These are phyloP conservation scores for Rhododendron ferrugineum DNA, from an alignment of 148 eudicot species.

Conservation along the genomic window DNA sequence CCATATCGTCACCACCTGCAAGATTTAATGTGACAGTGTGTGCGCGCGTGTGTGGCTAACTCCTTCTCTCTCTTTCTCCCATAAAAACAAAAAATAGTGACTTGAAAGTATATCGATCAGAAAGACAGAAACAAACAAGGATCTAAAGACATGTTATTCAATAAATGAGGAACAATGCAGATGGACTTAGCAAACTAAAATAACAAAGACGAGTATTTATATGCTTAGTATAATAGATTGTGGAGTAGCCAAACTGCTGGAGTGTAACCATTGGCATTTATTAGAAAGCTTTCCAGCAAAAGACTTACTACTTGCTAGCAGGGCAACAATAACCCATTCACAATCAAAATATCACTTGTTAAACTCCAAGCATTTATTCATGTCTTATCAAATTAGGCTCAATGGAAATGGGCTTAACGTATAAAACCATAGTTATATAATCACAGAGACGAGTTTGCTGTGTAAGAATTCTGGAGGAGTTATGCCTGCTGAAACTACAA, in stretches of 20 bases:
- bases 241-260: background rate
- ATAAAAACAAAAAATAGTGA: background rate
- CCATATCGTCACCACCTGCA: background rate
- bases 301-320: background rate
- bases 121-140: background rate
- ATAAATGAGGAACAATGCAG: background rate
- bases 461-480: background rate
- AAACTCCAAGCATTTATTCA: background rate
- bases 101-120: background rate
- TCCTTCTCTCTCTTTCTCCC: background rate
- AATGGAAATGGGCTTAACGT: background rate
- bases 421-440: background rate
- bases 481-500: background rate
- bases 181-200: background rate
- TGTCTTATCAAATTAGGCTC: background rate
- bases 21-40: background rate
- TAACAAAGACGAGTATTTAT: background rate
- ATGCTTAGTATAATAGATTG: background rate
- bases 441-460: background rate
- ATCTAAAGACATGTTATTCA: background rate
- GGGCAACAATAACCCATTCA: background rate
- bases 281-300: background rate
- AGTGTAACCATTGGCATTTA: background rate
- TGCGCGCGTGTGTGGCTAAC: background rate
- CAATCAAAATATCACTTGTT: background rate